Percentiles rank a stretch among this genome's conserved stretches.
Conservation (phyloP, 176 grass and related monocot species). For the Oropetium thomaeum region DNA sequence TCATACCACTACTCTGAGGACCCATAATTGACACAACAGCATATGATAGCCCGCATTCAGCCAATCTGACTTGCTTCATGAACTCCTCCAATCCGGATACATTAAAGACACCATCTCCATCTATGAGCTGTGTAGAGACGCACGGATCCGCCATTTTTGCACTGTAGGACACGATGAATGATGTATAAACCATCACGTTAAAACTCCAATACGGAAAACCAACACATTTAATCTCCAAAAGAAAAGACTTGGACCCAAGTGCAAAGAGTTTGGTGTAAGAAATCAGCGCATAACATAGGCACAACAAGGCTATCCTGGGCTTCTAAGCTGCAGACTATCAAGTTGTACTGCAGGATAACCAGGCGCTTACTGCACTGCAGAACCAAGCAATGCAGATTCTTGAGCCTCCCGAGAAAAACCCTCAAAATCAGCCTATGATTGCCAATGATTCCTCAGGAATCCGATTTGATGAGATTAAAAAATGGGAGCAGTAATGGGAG, state of each 20-base stretch:
- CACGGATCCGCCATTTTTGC: conserved; percentile 69
- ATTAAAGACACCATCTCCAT: conserved; percentile 88
- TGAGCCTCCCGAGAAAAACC: background rate
- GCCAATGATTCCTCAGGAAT: background rate
- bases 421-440: background rate
- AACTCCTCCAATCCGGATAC: conserved; percentile 65
- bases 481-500: conserved; percentile 26
- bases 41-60: conserved; percentile 85
- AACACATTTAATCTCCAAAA: conserved; percentile 7
- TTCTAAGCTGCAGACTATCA: background rate
- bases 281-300: background rate
- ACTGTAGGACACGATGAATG: conserved; percentile 35
- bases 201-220: background rate
- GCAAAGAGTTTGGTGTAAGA: background rate
- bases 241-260: background rate
- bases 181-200: conserved; percentile 7
- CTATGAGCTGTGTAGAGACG: conserved; percentile 77
- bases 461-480: background rate
- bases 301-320: background rate
- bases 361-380: background rate
- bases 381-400: conserved; percentile 2
- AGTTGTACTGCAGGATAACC: background rate
- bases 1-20: conserved; percentile 95
- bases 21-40: conserved; percentile 99
- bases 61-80: conserved; percentile 72